Base-by-base conservation (phyloP, 495 filamentous ascomycete species). In the Friedmanniomyces simplex region DNA sequence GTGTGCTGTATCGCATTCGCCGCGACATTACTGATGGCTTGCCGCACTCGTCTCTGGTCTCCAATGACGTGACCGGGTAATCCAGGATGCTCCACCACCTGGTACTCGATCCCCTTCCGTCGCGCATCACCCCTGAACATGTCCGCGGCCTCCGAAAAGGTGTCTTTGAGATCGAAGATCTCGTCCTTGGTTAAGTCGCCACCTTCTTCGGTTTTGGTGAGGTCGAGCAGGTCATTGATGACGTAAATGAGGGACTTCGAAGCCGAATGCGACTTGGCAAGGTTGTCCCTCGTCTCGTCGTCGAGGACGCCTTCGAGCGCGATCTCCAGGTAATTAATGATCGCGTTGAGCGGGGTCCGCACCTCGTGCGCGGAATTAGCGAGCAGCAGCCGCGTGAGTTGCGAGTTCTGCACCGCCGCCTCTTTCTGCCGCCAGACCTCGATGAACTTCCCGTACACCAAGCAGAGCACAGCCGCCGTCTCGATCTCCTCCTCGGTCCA, bases 281-380 rank as follows among this genome's bases (percentile, higher is more conserved):
- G 75, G 60, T 94, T 94, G 18, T 96, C 91, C 25, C 91, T 77
- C 0, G 88, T 95, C 59, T 96, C 91, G 10, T 76, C 68, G 63
- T 96, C 90, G 1, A 96, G 75, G 0, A 81, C 71, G 1, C 88
- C 88, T 68, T 97, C 91, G 2, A 97, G 73, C 0, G 91, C 91
- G 60, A 96, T 96, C 64, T 97, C 91, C 1, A 97, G 74, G 57
- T 93, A 96, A 63, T 97, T 97, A 67, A 97, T 93, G 64, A 97
- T 94, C 21, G 91, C 91, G 68, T 96, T 96, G 3, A 97, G 73
- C 0, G 91, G 91, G 0, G 91, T 97, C 30, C 91, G 86, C 16
- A 97, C 88, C 74, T 96, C 91, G 64, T 97, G 91, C 0, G 91
- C 91, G 0, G 90, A 94, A 64, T 97, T 96, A 11, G 91, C 88